phyloP scores from a whole-genome alignment of 192 early-diverging fungal genomes.

The Linnemannia schmuckeri region DNA sequence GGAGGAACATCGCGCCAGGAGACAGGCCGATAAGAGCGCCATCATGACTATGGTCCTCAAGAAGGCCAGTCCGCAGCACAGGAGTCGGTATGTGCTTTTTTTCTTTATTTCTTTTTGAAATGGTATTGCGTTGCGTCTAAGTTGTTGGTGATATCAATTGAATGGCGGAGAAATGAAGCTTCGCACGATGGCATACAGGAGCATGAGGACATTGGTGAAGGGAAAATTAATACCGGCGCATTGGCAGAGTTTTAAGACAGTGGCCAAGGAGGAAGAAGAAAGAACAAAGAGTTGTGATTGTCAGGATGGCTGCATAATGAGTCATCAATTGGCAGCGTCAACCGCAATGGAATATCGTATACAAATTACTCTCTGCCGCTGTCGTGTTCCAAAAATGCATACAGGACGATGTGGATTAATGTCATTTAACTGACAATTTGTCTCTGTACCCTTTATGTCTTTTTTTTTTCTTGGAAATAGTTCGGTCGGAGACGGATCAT shows the following conservation, averaged over 20 bases:
- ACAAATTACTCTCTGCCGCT: not conserved
- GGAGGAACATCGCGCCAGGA: slow-evolving; percentile 85
- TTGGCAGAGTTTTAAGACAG: not conserved
- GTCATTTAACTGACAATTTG: not conserved
- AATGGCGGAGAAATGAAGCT: not conserved
- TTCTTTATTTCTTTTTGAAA: not conserved
- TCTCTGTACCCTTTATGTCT: not conserved
- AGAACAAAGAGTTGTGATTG: not conserved
- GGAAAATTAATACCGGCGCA: not conserved
- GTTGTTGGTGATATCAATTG: not conserved
- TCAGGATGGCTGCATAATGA: not conserved
- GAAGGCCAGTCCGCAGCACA: slow-evolving; percentile 66
- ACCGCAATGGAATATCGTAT: not conserved
- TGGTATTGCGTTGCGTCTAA: not conserved
- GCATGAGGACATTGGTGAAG: not conserved
- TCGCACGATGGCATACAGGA: not conserved
- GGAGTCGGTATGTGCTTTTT: slow-evolving; percentile 50
- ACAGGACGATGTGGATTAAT: slow-evolving; percentile 7
- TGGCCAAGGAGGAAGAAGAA: not conserved
- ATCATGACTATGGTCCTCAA: slow-evolving; percentile 97
- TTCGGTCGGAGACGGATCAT: slow-evolving; percentile 76
- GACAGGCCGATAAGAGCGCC: slow-evolving; percentile 79
- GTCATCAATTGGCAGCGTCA: not conserved
- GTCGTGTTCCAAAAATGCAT: not conserved
- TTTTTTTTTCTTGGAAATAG: slow-evolving; percentile 25